Conservation (phyloP, 148 eudicot genomes). For the Beta vulgaris region DNA sequence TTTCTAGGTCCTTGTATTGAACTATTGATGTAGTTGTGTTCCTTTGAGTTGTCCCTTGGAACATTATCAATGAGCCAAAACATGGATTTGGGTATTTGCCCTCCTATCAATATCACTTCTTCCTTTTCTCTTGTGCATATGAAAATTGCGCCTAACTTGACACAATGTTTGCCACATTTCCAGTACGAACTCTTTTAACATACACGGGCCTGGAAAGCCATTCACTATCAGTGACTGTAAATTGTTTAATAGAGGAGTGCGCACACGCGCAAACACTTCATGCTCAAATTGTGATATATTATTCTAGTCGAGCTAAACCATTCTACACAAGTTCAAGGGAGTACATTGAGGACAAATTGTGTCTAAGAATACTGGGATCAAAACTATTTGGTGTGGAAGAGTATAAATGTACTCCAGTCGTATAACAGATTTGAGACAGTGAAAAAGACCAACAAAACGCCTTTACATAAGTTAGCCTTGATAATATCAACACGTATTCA, state of each 20-base stretch:
- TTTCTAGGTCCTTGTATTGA: no score
- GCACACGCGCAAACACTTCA: not conserved
- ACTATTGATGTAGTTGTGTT: no score
- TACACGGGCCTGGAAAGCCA: no score
- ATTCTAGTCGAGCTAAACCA: not conserved
- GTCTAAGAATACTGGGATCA: constrained; percentile 15
- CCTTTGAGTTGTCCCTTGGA: no score
- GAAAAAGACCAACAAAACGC: constrained; percentile 7
- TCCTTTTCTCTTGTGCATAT: no score
- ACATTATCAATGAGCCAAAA: no score
- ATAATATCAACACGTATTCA: constrained; percentile 2
- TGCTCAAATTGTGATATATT: not conserved
- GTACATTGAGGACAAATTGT: not conserved
- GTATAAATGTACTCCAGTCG: not conserved
- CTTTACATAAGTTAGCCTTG: constrained; percentile 28
- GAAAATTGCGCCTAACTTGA: no score
- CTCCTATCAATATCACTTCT: no score
- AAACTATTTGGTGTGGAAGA: constrained; percentile 17
- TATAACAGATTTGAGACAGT: not conserved
- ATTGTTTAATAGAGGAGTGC: not conserved
- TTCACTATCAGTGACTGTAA: not conserved
- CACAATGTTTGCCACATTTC: no score
- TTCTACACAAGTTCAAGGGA: not conserved
- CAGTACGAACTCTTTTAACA: no score
- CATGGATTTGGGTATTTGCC: no score